Evolutionary conservation across 306 rosid genomes (phyloP).

Genomic region (Ochetophila trinervis): DNA sequence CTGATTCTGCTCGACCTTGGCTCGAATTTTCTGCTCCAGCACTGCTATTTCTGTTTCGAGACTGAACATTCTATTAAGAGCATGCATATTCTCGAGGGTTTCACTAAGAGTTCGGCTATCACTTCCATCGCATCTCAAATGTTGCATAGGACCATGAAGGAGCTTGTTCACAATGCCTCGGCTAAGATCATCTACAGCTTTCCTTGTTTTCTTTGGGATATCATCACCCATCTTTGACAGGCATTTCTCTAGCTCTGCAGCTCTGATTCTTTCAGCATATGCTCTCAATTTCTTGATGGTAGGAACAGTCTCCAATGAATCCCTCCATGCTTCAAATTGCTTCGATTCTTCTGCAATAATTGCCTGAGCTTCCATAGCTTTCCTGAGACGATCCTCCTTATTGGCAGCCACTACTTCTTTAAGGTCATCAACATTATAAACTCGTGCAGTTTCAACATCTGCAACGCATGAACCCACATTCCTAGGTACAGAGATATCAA

Average conservation of each 20-base stretch:
- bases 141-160: slow-evolving; percentile 99
- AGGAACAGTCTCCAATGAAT: slow-evolving; percentile 95
- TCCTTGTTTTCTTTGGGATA: slow-evolving; percentile 78
- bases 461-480: slow-evolving; percentile 87
- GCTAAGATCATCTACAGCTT: slow-evolving; percentile 95
- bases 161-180: slow-evolving; percentile 94
- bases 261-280: slow-evolving; percentile 92
- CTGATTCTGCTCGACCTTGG: slow-evolving; percentile 90
- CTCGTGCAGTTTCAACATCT: slow-evolving; percentile 48
- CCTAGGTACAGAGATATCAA: slow-evolving; percentile 93
- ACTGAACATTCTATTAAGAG: slow-evolving; percentile 95
- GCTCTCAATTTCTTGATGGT: slow-evolving; percentile 95
- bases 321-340: slow-evolving; percentile 98
- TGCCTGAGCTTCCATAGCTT: slow-evolving; percentile 94
- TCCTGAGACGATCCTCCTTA: slow-evolving; percentile 85
- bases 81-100: slow-evolving; percentile 97
- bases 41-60: slow-evolving; percentile 87
- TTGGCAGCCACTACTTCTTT: slow-evolving; percentile 99
- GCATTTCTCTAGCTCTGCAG: slow-evolving; percentile 90
- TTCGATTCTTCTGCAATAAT: slow-evolving; percentile 87
- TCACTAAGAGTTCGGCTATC: slow-evolving; percentile 86
- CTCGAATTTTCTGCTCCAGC: slow-evolving; percentile 89
- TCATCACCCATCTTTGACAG: slow-evolving; percentile 96
- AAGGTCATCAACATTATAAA: slow-evolving; percentile 93
- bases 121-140: slow-evolving; percentile 93